Conservation (phyloP, 1,284 basidiomycete genomes). For the Ustilago lituana region DNA sequence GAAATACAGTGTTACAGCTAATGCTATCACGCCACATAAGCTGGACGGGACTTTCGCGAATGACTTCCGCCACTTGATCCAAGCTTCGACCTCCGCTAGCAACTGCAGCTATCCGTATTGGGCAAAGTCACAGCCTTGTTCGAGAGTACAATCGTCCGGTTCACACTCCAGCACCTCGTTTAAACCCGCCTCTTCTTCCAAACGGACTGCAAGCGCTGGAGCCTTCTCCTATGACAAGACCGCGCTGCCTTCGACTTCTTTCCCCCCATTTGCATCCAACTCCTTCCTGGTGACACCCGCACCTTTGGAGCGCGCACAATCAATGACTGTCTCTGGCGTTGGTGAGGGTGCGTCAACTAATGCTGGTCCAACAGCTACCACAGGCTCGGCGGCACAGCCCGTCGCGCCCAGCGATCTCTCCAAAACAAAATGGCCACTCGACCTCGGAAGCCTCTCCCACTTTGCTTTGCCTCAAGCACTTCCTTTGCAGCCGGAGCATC, state of each 20-base stretch:
- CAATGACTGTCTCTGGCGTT: background rate
- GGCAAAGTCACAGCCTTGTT: background rate
- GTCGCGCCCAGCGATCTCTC: background rate
- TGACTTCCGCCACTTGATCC: constrained; percentile 5
- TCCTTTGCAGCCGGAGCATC: constrained; percentile 31
- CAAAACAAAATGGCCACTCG: constrained; percentile 1
- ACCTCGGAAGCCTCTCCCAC: constrained; percentile 2
- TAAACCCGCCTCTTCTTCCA: too few relatives aligned
- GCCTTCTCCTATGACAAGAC: background rate
- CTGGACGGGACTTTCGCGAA: background rate
- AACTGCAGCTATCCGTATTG: background rate
- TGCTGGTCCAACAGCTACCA: background rate
- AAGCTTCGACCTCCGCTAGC: background rate
- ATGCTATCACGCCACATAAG: background rate
- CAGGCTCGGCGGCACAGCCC: too few relatives aligned
- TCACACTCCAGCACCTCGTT: too few relatives aligned
- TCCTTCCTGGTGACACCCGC: background rate
- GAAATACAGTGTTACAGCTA: too few relatives aligned
- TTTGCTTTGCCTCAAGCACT: constrained; percentile 26
- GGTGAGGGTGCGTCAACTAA: background rate
- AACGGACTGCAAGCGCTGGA: background rate
- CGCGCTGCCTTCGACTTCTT: background rate
- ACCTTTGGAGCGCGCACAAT: background rate
- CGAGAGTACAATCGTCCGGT: too few relatives aligned
- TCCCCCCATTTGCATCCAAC: background rate